Percentiles rank a stretch among this genome's conserved stretches.
Evolutionary conservation across 2,329 filamentous ascomycete species (phyloP).

Genomic region (Nakataea oryzae): DNA sequence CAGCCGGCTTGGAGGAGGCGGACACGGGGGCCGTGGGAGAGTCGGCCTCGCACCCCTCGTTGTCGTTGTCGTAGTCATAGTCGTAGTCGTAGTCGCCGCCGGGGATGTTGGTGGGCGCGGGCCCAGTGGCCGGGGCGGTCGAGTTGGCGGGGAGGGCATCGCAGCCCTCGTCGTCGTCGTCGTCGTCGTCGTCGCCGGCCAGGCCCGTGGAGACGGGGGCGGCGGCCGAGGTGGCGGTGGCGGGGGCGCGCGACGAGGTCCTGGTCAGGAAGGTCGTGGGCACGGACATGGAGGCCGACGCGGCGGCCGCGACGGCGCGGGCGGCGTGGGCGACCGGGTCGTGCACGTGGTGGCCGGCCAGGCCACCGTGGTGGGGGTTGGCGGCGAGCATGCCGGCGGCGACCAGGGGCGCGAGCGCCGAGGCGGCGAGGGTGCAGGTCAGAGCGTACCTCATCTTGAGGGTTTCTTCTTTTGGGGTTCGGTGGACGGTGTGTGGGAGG

Average conservation of each 20-base stretch:
- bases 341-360: constrained; percentile 24
- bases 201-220: not conserved
- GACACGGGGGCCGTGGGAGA: too few relatives aligned
- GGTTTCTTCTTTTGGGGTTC: constrained; percentile 7
- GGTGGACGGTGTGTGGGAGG: too few relatives aligned
- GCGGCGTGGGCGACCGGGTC: constrained; percentile 20
- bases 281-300: not conserved
- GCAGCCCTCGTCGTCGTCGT: not conserved
- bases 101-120: not conserved
- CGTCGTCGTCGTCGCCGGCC: not conserved
- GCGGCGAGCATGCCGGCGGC: constrained; percentile 25
- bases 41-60: not conserved
- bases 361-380: constrained; percentile 23
- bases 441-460: not conserved
- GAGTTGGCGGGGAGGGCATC: not conserved
- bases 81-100: not conserved
- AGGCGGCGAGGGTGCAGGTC: not conserved
- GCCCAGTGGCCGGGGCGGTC: not conserved
- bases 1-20: too few relatives aligned
- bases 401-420: not conserved
- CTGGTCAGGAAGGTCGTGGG: not conserved
- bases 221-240: not conserved
- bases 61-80: not conserved
- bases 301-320: too few relatives aligned
- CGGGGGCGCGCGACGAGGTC: not conserved